Evolutionary conservation across 495 filamentous ascomycete genomes (phyloP).

Genomic region (Filosporella fistucella): DNA sequence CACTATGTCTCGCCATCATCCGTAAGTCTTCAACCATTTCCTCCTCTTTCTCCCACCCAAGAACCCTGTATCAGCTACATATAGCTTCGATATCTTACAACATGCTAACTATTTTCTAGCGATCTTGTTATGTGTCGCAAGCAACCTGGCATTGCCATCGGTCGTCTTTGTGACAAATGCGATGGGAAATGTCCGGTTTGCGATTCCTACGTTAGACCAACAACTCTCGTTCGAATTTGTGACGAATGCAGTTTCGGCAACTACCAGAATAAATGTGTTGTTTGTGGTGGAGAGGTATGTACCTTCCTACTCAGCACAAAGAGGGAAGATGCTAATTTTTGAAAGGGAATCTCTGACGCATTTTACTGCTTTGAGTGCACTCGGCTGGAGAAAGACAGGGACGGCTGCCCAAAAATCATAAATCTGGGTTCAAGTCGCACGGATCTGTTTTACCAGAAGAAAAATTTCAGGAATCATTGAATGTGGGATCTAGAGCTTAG

Average conservation of each 20-base stretch:
- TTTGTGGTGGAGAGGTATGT: constrained; percentile 83
- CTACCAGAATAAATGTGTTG: constrained; percentile 99
- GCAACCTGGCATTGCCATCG: constrained; percentile 96
- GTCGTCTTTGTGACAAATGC: constrained; percentile 99
- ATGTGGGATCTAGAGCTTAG: background rate
- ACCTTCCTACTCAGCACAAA: background rate
- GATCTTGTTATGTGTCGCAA: constrained; percentile 99
- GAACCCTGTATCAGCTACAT: constrained; percentile 21
- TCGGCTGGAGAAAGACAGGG: constrained; percentile 91
- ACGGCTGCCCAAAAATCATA: constrained; percentile 99
- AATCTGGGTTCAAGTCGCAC: constrained; percentile 93
- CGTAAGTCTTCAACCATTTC: constrained; percentile 43
- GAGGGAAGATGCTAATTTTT: background rate
- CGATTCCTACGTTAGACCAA: constrained; percentile 97
- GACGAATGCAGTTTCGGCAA: constrained; percentile 99
- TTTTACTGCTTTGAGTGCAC: constrained; percentile 99
- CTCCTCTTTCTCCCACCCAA: constrained; percentile 24
- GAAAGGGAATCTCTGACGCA: constrained; percentile 87
- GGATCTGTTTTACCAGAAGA: constrained; percentile 78
- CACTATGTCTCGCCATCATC: constrained; percentile 73
- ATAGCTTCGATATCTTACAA: no score
- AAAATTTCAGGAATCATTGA: constrained; percentile 63
- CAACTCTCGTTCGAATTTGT: constrained; percentile 95
- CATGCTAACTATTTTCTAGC: constrained; percentile 43
- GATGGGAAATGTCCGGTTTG: constrained; percentile 99